phyloP scores from a whole-genome alignment of 192 early-diverging fungal species.

The Funneliformis mosseae region DNA sequence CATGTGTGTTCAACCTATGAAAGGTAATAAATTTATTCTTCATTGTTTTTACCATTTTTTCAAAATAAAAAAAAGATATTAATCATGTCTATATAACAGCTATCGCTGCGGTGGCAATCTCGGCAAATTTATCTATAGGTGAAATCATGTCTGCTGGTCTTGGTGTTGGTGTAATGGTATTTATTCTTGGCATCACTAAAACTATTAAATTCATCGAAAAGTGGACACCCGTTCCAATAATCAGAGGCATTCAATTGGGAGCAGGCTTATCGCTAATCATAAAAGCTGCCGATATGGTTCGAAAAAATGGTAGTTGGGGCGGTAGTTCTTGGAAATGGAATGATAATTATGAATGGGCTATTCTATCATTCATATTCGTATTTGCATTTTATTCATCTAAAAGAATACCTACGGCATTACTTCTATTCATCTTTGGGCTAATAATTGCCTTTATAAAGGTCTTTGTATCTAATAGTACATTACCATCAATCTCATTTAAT shows the following conservation, averaged over 20 bases:
- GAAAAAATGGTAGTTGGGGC: constrained; percentile 54
- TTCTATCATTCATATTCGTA: constrained; percentile 68
- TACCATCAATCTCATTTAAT: constrained; percentile 42
- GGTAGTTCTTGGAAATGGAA: constrained; percentile 63
- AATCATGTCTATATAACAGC: constrained; percentile 44
- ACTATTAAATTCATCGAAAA: constrained; percentile 69
- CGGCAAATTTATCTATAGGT: constrained; percentile 66
- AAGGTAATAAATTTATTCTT: constrained; percentile 52
- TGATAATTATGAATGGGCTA: constrained; percentile 75
- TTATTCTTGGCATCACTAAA: constrained; percentile 69
- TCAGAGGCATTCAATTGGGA: constrained; percentile 80
- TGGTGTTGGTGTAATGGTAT: constrained; percentile 64
- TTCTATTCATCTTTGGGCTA: constrained; percentile 72
- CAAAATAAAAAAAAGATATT: not conserved
- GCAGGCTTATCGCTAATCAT: constrained; percentile 70
- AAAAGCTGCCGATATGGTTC: constrained; percentile 67
- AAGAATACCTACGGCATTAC: constrained; percentile 67
- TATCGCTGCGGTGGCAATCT: constrained; percentile 79
- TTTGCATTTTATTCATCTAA: constrained; percentile 67
- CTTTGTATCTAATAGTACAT: constrained; percentile 32
- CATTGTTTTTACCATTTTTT: constrained; percentile 1
- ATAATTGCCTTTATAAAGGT: constrained; percentile 65
- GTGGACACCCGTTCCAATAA: constrained; percentile 71
- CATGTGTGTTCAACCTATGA: constrained; percentile 94
- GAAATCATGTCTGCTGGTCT: constrained; percentile 74